Evolutionary conservation across 1,284 basidiomycete species (phyloP), one percentile per base, ranked within the genome.

Genomic region (Quambalaria eucalypti): DNA sequence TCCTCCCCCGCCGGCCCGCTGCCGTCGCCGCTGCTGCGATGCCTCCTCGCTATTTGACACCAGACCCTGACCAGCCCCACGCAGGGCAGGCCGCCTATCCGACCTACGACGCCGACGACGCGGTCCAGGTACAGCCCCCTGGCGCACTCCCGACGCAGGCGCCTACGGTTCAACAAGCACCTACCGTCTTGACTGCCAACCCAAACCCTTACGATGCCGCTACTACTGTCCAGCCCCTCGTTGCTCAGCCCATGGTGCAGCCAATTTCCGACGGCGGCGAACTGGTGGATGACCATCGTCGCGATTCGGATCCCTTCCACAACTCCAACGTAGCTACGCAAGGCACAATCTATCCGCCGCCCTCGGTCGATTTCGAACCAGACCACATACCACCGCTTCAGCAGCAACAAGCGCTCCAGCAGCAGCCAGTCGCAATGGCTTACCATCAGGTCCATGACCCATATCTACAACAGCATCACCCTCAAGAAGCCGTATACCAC

Each of bases 401-500:
- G n/a, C n/a, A n/a, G n/a, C n/a, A n/a, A n/a, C n/a, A n/a, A n/a
- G n/a, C n/a, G n/a, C n/a, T n/a, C n/a, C n/a, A n/a, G n/a, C n/a
- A n/a, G n/a, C n/a, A n/a, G n/a, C 31, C 8, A 8, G 31, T 8
- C 16, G 31, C 16, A 8, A 16, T 33, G 31, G 31, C 9, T 33
- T 33, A 33, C 16, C 31, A 16, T 8, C 31, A 33, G 8, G 31
- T 8, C 8, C 31, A 33, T 16, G 31, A 16, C 31, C 31, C 16
- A 33, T 33, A 8, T 16, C 8, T 33, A 16, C 16, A 8, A 16
- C 31, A 33, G 31, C 16, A 8, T 33, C 31, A 33, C 31, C 9
- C 8, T 33, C 31, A 8, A 8, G 8, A 33, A 8, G 16, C 31
- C 28, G 55, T 58, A 21, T 60, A 64, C 23, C 46, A 49, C 23